Evolutionary conservation across 495 filamentous ascomycete species (phyloP).

Genomic region (Ramalina intermedia): DNA sequence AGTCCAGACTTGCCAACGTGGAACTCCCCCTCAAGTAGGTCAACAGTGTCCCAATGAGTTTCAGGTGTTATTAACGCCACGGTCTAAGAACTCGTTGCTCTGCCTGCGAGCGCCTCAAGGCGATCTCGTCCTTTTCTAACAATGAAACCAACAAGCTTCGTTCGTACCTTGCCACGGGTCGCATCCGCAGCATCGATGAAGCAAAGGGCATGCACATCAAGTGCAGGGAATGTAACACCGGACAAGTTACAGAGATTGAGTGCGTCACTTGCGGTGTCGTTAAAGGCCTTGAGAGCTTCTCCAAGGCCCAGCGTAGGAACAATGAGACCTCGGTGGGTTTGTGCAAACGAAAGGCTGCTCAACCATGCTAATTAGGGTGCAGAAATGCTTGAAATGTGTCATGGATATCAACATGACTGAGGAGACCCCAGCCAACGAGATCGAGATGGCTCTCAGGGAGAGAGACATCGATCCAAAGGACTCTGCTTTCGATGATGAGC

Average conservation of each 20-base stretch:
- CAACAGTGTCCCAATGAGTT: background rate
- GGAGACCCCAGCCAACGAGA: background rate
- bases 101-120: constrained; percentile 29
- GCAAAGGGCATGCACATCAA: constrained; percentile 6
- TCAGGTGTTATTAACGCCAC: background rate
- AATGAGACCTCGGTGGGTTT: constrained; percentile 33
- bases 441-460: too few relatives aligned
- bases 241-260: constrained; percentile 22
- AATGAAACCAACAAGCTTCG: constrained; percentile 27
- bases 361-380: background rate
- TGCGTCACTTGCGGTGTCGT: constrained; percentile 30
- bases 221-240: constrained; percentile 18
- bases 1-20: constrained; percentile 4
- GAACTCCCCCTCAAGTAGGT: constrained; percentile 21
- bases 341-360: background rate
- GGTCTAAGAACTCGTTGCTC: constrained; percentile 32
- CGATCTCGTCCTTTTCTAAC: constrained; percentile 28
- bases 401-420: constrained; percentile 11
- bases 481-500: background rate
- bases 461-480: background rate
- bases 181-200: constrained; percentile 2
- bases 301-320: constrained; percentile 38
- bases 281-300: constrained; percentile 38
- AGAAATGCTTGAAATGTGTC: constrained; percentile 45
- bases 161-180: constrained; percentile 13